Conservation (phyloP, 2,329 filamentous ascomycete genomes). For the Exophiala sp. region DNA sequence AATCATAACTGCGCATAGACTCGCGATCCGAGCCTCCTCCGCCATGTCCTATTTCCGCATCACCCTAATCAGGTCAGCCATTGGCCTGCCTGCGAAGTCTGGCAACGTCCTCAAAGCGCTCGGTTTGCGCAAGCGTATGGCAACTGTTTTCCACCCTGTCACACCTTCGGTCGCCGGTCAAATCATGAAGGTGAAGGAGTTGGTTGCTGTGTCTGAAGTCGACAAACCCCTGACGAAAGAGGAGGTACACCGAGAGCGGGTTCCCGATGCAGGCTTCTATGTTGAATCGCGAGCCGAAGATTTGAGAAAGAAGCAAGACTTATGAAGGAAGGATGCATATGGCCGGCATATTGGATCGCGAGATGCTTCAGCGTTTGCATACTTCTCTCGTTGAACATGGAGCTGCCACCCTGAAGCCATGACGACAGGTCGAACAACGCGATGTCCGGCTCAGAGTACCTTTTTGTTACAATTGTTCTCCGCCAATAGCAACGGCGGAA, state of each 20-base stretch:
- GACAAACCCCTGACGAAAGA: slow-evolving; percentile 55
- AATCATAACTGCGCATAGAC: not conserved
- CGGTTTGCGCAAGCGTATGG: slow-evolving; percentile 75
- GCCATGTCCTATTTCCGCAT: slow-evolving; percentile 62
- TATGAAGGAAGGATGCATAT: not conserved
- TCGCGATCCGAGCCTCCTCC: no score
- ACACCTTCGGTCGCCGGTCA: slow-evolving; percentile 75
- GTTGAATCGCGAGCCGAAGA: slow-evolving; percentile 54
- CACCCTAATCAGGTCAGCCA: slow-evolving; percentile 80
- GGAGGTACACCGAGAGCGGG: slow-evolving; percentile 65
- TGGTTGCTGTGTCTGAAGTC: slow-evolving; percentile 77
- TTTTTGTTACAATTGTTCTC: no score
- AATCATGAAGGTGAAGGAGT: slow-evolving; percentile 89
- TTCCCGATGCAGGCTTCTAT: slow-evolving; percentile 74
- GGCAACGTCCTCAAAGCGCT: slow-evolving; percentile 77
- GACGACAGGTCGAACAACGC: no score
- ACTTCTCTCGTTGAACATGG: no score
- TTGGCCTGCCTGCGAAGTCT: slow-evolving; percentile 75
- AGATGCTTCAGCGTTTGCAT: no score
- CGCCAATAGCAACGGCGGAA: no score
- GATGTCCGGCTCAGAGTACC: no score
- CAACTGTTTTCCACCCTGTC: slow-evolving; percentile 85
- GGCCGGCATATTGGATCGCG: not conserved
- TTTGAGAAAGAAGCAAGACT: slow-evolving; percentile 5
- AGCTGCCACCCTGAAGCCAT: no score